Conservation (phyloP, 208 protist species). For the Leishmania mexicana region DNA sequence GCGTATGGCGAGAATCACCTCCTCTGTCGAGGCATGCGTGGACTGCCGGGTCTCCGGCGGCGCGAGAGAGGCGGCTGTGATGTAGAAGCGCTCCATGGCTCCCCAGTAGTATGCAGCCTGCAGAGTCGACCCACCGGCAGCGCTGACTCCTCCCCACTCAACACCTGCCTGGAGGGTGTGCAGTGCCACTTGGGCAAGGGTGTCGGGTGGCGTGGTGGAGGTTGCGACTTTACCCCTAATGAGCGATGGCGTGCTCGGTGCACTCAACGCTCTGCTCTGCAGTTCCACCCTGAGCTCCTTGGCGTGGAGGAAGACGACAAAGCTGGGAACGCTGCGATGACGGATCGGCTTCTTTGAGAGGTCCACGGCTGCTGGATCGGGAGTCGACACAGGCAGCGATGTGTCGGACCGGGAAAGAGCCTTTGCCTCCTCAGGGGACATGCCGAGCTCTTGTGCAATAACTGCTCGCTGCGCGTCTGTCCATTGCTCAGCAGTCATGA, state of each 20-base stretch:
- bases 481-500: constrained; percentile 61
- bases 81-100: constrained; percentile 13
- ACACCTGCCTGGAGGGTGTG: constrained; percentile 14
- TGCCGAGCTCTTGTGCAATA: constrained; percentile 72
- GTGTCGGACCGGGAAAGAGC: constrained; percentile 19
- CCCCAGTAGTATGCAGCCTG: constrained; percentile 30
- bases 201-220: neutral
- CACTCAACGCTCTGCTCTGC: constrained; percentile 10
- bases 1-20: constrained; percentile 17
- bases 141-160: constrained; percentile 15
- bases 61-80: constrained; percentile 16
- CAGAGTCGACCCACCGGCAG: constrained; percentile 1
- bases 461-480: constrained; percentile 59
- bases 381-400: neutral
- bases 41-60: neutral
- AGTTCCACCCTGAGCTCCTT: constrained; percentile 24
- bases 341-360: neutral
- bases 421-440: constrained; percentile 51
- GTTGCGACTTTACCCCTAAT: neutral
- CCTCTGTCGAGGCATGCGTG: constrained; percentile 2
- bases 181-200: constrained; percentile 19
- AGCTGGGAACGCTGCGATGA: constrained; percentile 6
- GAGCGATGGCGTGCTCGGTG: neutral
- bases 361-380: neutral
- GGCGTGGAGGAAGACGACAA: constrained; percentile 18